phyloP scores from a whole-genome alignment of 2,329 filamentous ascomycete species.

The Neonectria hederae region DNA sequence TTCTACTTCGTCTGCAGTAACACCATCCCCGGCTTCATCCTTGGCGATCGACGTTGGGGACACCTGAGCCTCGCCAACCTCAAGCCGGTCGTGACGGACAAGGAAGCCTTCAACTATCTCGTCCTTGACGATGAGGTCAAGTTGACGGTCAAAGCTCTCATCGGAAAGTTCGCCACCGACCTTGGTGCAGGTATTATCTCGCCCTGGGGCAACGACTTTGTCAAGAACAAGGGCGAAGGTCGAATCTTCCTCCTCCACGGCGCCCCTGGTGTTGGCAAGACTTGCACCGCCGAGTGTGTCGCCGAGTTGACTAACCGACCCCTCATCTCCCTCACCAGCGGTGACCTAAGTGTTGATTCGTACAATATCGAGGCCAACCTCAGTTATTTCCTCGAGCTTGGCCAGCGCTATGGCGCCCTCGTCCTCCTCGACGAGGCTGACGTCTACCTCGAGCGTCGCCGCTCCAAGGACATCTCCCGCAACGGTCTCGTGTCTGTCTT shows the following conservation, averaged over 20 bases:
- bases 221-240: conserved; percentile 61
- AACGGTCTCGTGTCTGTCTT: conserved; percentile 61
- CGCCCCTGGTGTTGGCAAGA: conserved; percentile 66
- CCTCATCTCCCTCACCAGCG: conserved; percentile 60
- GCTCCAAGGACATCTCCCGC: conserved; percentile 53
- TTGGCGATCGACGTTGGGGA: conserved; percentile 57
- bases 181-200: conserved; percentile 49
- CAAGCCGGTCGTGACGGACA: conserved; percentile 53
- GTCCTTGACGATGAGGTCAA: conserved; percentile 60
- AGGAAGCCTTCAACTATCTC: conserved; percentile 60
- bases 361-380: conserved; percentile 54
- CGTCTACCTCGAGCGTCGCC: conserved; percentile 65
- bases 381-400: conserved; percentile 59
- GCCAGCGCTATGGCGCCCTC: conserved; percentile 60
- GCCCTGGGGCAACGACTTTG: conserved; percentile 58
- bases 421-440: conserved; percentile 69
- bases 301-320: conserved; percentile 61
- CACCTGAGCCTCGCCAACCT: conserved; percentile 53
- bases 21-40: conserved; percentile 57
- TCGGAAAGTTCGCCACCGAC: conserved; percentile 56
- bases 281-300: conserved; percentile 64
- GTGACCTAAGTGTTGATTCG: conserved; percentile 56
- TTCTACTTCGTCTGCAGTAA: conserved; percentile 57
- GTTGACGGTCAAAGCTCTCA: conserved; percentile 56
- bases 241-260: conserved; percentile 63